A percentile compares a stretch with the other conserved stretches of the same genome.
These are phyloP conservation scores for Acacia melanoxylon DNA, from an alignment of 306 rosid species.

Conservation along the genomic window DNA sequence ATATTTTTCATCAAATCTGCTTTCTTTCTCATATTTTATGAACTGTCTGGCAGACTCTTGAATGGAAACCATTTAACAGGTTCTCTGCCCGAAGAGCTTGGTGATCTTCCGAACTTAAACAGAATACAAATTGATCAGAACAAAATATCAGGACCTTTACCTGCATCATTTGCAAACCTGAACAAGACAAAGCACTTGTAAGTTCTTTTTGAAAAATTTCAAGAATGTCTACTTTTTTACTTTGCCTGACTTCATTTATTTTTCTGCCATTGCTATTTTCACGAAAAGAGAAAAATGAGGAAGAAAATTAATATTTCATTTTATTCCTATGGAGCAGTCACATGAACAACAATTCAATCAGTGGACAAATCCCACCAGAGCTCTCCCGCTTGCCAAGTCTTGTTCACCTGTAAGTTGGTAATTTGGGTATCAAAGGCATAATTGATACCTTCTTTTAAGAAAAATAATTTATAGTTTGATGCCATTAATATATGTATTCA, in stretches of 20 bases:
- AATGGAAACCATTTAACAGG: conserved; percentile 77
- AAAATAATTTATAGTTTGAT: not conserved
- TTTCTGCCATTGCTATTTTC: not conserved
- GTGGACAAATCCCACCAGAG: conserved; percentile 73
- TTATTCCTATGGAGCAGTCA: conserved; percentile 65
- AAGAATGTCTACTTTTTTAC: not conserved
- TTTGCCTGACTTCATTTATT: not conserved
- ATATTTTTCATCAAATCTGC: conserved; percentile 13
- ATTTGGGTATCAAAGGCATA: not conserved
- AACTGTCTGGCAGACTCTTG: conserved; percentile 62
- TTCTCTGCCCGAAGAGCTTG: conserved; percentile 74
- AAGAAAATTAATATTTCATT: conserved; percentile 21
- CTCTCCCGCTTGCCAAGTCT: conserved; percentile 61
- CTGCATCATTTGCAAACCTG: conserved; percentile 71
- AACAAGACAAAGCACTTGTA: conserved; percentile 67
- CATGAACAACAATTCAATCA: conserved; percentile 95
- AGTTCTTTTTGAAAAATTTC: conserved; percentile 31
- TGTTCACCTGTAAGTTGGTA: conserved; percentile 70
- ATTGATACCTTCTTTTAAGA: not conserved
- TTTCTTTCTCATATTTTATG: conserved; percentile 20
- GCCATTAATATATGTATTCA: not conserved
- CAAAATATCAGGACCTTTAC: conserved; percentile 69
- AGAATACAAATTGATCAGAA: conserved; percentile 82
- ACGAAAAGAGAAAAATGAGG: not conserved
- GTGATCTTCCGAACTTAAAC: conserved; percentile 56